phyloP scores from a whole-genome alignment of 805 yeast genomes.

The Hanseniaspora hatyaiensis region DNA sequence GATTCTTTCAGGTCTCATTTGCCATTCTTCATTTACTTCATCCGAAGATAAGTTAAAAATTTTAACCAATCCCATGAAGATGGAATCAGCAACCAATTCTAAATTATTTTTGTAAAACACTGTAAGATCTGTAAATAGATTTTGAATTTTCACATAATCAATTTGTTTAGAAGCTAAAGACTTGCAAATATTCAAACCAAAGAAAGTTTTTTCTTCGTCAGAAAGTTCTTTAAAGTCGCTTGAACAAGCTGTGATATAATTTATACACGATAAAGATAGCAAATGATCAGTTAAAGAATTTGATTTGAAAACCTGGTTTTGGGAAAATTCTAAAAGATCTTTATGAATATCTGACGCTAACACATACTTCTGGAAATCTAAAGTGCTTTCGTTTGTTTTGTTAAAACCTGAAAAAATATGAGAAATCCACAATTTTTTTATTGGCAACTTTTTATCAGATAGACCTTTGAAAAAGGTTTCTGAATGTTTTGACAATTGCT shows the following conservation, averaged over 20 bases:
- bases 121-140: constrained; percentile 29
- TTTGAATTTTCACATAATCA: constrained; percentile 29
- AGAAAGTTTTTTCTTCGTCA: constrained; percentile 18
- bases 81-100: constrained; percentile 33
- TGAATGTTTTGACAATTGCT: constrained; percentile 23
- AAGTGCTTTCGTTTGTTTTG: not conserved
- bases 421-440: constrained; percentile 58
- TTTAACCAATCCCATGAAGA: constrained; percentile 32
- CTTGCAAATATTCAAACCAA: constrained; percentile 43
- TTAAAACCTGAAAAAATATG: constrained; percentile 28
- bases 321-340: constrained; percentile 24
- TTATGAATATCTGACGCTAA: no score
- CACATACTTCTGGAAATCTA: no score
- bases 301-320: constrained; percentile 18
- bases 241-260: constrained; percentile 12
- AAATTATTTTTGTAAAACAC: constrained; percentile 31
- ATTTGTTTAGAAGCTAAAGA: constrained; percentile 35
- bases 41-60: not conserved
- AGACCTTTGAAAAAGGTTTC: constrained; percentile 46
- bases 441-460: constrained; percentile 47
- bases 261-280: constrained; percentile 22
- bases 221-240: not conserved
- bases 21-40: constrained; percentile 23
- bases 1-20: constrained; percentile 25
- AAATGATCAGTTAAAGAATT: constrained; percentile 35